Evolutionary conservation across 306 rosid genomes (phyloP), one percentile per base, ranked within the genome.

Genomic region (Acacia acuminata): DNA sequence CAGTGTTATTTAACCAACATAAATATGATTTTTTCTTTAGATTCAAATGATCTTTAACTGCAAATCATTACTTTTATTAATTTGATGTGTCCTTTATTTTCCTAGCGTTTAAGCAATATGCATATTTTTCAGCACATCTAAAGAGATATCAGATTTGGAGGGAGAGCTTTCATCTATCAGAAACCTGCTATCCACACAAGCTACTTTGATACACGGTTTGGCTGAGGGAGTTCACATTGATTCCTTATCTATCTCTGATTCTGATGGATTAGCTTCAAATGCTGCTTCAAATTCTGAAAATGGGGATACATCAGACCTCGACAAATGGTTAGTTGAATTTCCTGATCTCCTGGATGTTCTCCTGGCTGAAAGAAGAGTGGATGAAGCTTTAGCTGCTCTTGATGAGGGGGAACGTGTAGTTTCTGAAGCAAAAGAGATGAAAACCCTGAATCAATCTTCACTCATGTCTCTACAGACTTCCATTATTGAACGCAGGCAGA

Each of bases 131-230:
- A 96, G 99, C 81, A 96, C 99, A 71, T 96, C 99, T 34, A 96
- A 94, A 85, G 99, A 96, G 87, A 94, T 96, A 86, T 96, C 99
- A 4, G 99, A 96, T 85, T 85, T 96, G 71, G 99, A 94, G 63
- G 98, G 96, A 72, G 97, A 96, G 85, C 99, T 96, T 83, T 96
- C 97, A 3, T 94, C 99, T 43, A 94, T 96, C 82, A 90, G 98
- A 87, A 96, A 90, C 88, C 94, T 96, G 83, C 91, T 96, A 58
- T 96, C 99, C 55, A 96, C 98, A 48, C 99, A 94, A 89, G 97
- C 98, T 86, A 88, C 97, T 71, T 85, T 96, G 82, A 96, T 94
- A 90, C 99, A 88, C 87, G 97, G 94, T 87, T 88, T 96, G 80
- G 94, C 99, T 64, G 99, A 94, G 82, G 98, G 99, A 67, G 94